Base-by-base conservation (phyloP, 176 grass and related monocot species). In the Carex littledalei region DNA sequence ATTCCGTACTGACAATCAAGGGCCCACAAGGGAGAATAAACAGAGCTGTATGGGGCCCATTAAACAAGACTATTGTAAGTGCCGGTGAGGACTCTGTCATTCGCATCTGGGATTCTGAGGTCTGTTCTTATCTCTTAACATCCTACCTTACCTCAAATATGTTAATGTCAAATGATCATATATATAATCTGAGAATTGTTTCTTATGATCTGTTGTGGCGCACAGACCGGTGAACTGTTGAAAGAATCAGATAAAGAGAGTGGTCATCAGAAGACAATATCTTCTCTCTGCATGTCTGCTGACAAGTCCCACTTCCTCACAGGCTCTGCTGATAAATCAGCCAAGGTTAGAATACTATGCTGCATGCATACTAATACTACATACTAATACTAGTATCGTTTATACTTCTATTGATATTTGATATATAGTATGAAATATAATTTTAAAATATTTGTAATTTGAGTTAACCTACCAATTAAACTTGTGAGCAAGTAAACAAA, bases 21-120 rank as follows among this genome's bases (percentile, higher is more conserved):
- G 96, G 96, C 20, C 90, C 90, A 65, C 87, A 86, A 57, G 96
- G 96, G 21, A 93, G 96, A 86, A 95, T 98, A 63, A 98, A 93
- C 85, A 95, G 95, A 76, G 95, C 91, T 43, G 91, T 93, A 3
- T 98, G 95, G 95, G 93, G 95, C 5, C 93, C 96, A 18, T 70
- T 92, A 1, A 98, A 98, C 85, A 90, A 91, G 81, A 98, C 96
- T 71, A 95, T 98, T 78, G 88, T 98, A 63, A 95, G 93, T 32
- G 96, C 87, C 1, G 95, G 95, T 8, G 95, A 98, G 88, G 96
- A 95, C 79, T 81, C 93, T 17, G 84, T 91, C 52, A 67, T 98
- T 37, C 95, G 95, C 64, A 89, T 98, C 20, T 98, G 95, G 93
- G 96, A 98, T 41, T 65, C 91, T 2, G 93, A 98, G 93, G 96